Evolutionary conservation across 495 filamentous ascomycete genomes (phyloP).

Genomic region (Aspergillus asperescens): DNA sequence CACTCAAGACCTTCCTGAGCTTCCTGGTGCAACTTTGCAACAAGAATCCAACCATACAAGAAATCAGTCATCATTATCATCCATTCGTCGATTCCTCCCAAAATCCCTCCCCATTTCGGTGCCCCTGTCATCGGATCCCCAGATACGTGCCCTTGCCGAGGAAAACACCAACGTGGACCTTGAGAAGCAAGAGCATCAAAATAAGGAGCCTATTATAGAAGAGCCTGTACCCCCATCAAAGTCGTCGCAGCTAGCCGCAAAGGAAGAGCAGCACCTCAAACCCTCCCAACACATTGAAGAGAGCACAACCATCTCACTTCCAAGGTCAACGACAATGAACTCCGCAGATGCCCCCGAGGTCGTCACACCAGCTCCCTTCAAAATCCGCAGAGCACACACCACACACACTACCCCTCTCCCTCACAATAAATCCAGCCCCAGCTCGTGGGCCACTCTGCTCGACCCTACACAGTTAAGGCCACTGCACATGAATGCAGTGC

Average conservation of each 20-base stretch:
- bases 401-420: constrained; percentile 22
- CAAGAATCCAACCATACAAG: constrained; percentile 26
- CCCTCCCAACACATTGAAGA: background rate
- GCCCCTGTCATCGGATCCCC: constrained; percentile 38
- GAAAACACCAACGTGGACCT: constrained; percentile 23
- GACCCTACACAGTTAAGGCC: constrained; percentile 6
- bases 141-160: constrained; percentile 39
- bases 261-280: background rate
- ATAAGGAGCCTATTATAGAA: background rate
- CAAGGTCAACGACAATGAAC: constrained; percentile 35
- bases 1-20: constrained; percentile 17
- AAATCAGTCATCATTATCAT: constrained; percentile 38
- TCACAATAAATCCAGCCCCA: constrained; percentile 8
- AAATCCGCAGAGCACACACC: constrained; percentile 31
- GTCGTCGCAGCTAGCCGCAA: background rate
- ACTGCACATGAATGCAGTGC: constrained; percentile 8
- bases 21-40: constrained; percentile 19
- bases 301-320: constrained; percentile 3
- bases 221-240: constrained; percentile 3
- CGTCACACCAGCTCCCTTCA: constrained; percentile 19
- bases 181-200: constrained; percentile 26
- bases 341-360: constrained; percentile 41
- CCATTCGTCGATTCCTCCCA: constrained; percentile 34
- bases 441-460: constrained; percentile 13
- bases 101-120: constrained; percentile 30